Base-by-base conservation (phyloP, 225 moss, liverwort and hornwort genomes). In the Marchantia paleacea region DNA sequence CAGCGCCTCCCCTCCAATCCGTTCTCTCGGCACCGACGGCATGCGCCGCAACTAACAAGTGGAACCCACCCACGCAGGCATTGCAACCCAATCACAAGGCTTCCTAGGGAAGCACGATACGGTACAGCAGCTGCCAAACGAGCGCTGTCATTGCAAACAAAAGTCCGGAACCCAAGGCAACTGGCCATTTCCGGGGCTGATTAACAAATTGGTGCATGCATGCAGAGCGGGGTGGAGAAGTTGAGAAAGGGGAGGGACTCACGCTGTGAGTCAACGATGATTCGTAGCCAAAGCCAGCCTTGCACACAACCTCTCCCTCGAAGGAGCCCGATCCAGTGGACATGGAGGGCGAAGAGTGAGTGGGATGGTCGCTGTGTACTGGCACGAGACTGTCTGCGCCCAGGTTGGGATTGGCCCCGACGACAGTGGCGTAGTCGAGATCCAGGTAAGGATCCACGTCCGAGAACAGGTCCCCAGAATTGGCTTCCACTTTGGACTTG, bases 371-470 rank as follows among this genome's bases (percentile, higher is more conserved):
- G 14, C 69, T 77, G 77, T 93, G 97, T 39, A 93, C 91, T 7
- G 97, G 97, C 0, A 97, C 95, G 15, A 95, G 82, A 62, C 93
- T 95, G 71, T 95, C 95, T 3, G 79, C 87, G 14, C 73, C 69
- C 12, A 60, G 58, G 64, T 87, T 51, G 28, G 85, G 88, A 54
- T 85, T 85, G 25, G 83, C 85, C 4, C 84, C 93, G 3, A 92
- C 84, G 5, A 85, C 86, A 3, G 92, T 76, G 19, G 84, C 92
- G 64, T 87, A 92, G 72, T 95, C 95, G 51, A 97, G 88, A 68
- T 95, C 92, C 19, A 93, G 80, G 77, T 92, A 97, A 0, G 92
- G 95, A 72, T 97, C 90, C 61, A 95, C 89, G 55, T 92, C 95
- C 0, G 89, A 86, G 75, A 95, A 97, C 19, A 92, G 72, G 54